phyloP scores from a whole-genome alignment of 2,329 filamentous ascomycete genomes.

The Colletotrichum acutatum region DNA sequence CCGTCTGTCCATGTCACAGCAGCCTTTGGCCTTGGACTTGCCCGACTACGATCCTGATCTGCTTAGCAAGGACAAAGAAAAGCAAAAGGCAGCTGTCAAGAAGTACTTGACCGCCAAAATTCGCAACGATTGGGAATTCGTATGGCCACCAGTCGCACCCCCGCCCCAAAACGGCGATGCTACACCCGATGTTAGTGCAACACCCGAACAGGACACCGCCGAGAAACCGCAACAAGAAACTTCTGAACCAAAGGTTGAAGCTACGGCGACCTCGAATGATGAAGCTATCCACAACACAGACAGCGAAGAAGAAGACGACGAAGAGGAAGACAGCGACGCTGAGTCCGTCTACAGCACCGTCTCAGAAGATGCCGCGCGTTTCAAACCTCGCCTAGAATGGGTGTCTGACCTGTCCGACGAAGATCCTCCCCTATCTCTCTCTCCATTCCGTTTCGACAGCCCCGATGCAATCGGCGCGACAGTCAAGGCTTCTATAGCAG shows the following conservation, averaged over 20 bases:
- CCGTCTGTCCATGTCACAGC: conserved; percentile 47
- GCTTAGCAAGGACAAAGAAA: conserved; percentile 69
- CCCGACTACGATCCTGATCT: conserved; percentile 69
- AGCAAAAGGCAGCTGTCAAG: conserved; percentile 72
- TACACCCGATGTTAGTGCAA: conserved; percentile 14
- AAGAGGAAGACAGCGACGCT: conserved; percentile 52
- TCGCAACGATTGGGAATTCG: conserved; percentile 69
- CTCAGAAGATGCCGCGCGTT: conserved; percentile 64
- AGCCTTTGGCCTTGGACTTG: conserved; percentile 42
- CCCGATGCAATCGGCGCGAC: conserved; percentile 58
- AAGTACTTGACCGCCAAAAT: conserved; percentile 65
- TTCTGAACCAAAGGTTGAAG: conserved; percentile 14
- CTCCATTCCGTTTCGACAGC: conserved; percentile 63
- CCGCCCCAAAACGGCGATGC: conserved; percentile 8
- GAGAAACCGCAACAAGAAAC: conserved; percentile 10
- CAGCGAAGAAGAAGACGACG: conserved; percentile 48
- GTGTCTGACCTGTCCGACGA: conserved; percentile 67
- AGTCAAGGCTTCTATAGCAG: conserved; percentile 54
- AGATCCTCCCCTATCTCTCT: conserved; percentile 50
- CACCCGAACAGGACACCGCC: neutral
- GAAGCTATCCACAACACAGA: conserved; percentile 25
- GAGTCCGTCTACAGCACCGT: conserved; percentile 67
- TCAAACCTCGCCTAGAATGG: conserved; percentile 65
- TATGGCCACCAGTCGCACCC: conserved; percentile 58
- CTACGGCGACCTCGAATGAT: conserved; percentile 3